Base-by-base conservation (phyloP, 1,139 yeast genomes). In the Pichia sp. region DNA sequence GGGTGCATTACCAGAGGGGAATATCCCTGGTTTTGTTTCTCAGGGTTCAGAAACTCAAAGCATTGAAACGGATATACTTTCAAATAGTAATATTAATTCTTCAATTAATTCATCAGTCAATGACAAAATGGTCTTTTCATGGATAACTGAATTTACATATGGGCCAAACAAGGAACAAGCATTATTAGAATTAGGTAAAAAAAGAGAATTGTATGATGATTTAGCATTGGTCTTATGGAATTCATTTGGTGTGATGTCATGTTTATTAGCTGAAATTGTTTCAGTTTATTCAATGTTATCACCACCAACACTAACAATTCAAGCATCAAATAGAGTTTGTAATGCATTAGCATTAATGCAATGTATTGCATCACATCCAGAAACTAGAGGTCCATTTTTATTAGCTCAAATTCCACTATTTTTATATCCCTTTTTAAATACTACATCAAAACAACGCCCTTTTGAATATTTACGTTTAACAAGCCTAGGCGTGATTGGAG, bases 91-190 rank as follows among this genome's bases (percentile, higher is more conserved):
- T 12, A 30, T n/a, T 26, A 22, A n/a, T n/a, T n/a, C n/a, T n/a
- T n/a, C n/a, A n/a, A n/a, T 16, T 20, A 26, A 31, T 10, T 41
- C 48, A 10, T 43, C 95, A 1, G 67, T 87, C 34, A 87, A 82
- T 50, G 96, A 89, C 62, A 87, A 86, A 49, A 86, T 87, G 60
- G 94, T 90, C n/a, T 86, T 82, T 62, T 83, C 82, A 52, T 87
- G 97, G 96, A 85, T 92, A 41, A 74, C 84, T 29, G 97, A 90
- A 61, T 71, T 92, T 44, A 89, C 87, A 34, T 82, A 87, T 47
- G 97, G 97, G 1, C 85, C 90, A 35, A 86, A 86, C 59, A 78
- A 95, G 57, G 98, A 92, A 59, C 87, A 92, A 57, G 97, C 98
- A 1, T 70, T 92, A 46, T 67, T 89, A 52, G 97, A 90, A 61